Evolutionary conservation across 768 basidiomycete genomes (phyloP).

Genomic region (Auricularia sp.): DNA sequence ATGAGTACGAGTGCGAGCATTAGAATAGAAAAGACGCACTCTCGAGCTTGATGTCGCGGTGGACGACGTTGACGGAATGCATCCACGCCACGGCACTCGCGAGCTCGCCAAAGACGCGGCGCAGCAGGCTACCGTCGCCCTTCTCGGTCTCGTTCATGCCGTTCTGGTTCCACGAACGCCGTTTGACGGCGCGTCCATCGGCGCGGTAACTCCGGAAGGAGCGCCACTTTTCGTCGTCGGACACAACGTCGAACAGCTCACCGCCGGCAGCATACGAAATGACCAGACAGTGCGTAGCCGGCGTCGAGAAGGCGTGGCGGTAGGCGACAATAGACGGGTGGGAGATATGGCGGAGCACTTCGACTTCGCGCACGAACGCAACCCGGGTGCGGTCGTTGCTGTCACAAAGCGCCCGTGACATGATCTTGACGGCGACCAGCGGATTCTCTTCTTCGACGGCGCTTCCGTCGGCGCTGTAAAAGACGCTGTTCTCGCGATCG

Average conservation of each 20-base stretch:
- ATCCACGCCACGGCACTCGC: conserved; percentile 76
- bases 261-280: conserved; percentile 70
- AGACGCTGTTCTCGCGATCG: conserved; percentile 2
- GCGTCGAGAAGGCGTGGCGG: conserved; percentile 58
- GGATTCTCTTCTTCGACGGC: conserved; percentile 16
- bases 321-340: conserved; percentile 73
- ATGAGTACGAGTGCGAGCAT: neutral
- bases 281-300: conserved; percentile 66
- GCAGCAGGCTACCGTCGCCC: conserved; percentile 29
- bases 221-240: conserved; percentile 34
- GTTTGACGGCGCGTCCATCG: neutral
- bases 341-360: conserved; percentile 74
- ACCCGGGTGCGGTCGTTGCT: conserved; percentile 65
- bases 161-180: neutral
- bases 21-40: conserved; percentile 25
- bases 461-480: conserved; percentile 23
- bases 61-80: conserved; percentile 76
- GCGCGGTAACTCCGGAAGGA: conserved; percentile 12
- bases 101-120: conserved; percentile 68
- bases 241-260: conserved; percentile 70
- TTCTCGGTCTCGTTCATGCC: conserved; percentile 1
- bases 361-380: conserved; percentile 72
- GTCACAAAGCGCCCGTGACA: conserved; percentile 31
- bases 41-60: conserved; percentile 78
- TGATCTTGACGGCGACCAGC: conserved; percentile 47